These are phyloP conservation scores for Claviceps africana DNA, from an alignment of 2,329 filamentous ascomycete species.

Conservation along the genomic window DNA sequence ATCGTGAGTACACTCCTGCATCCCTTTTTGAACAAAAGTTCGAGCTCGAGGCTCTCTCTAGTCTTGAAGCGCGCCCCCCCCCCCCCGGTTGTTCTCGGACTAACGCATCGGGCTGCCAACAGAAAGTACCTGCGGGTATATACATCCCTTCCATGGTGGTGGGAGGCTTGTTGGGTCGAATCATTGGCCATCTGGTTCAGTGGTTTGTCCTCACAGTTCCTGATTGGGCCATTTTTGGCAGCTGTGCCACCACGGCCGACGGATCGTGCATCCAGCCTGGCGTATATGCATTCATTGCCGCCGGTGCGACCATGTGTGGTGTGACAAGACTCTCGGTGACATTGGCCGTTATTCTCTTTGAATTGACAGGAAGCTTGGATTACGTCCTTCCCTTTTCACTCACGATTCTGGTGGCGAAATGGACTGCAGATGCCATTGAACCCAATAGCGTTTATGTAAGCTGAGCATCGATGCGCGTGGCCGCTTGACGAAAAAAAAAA, in stretches of 20 bases:
- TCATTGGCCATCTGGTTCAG: conserved; percentile 76
- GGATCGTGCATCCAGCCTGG: conserved; percentile 86
- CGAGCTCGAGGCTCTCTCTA: no score
- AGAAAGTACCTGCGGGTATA: conserved; percentile 89
- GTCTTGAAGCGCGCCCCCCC: no score
- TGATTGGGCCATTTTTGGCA: conserved; percentile 56
- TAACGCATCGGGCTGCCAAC: conserved; percentile 8
- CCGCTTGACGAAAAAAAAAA: not conserved
- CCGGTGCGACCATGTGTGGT: conserved; percentile 94
- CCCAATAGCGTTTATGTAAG: conserved; percentile 81
- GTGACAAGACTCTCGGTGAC: conserved; percentile 90
- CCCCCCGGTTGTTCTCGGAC: not conserved
- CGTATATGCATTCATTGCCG: conserved; percentile 90
- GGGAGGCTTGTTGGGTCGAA: conserved; percentile 77
- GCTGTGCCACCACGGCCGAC: conserved; percentile 55
- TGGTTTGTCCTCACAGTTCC: conserved; percentile 65
- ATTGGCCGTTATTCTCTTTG: conserved; percentile 86
- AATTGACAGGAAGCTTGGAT: conserved; percentile 85
- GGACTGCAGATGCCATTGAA: conserved; percentile 92
- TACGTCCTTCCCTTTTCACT: conserved; percentile 92
- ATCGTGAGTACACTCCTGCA: conserved; percentile 40
- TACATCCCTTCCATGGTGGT: conserved; percentile 99
- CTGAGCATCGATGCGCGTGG: conserved; percentile 4
- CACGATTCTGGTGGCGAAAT: conserved; percentile 87
- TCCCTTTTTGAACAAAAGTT: no score